Conservation (phyloP, 148 eudicot species). For the Polygonum aviculare region DNA sequence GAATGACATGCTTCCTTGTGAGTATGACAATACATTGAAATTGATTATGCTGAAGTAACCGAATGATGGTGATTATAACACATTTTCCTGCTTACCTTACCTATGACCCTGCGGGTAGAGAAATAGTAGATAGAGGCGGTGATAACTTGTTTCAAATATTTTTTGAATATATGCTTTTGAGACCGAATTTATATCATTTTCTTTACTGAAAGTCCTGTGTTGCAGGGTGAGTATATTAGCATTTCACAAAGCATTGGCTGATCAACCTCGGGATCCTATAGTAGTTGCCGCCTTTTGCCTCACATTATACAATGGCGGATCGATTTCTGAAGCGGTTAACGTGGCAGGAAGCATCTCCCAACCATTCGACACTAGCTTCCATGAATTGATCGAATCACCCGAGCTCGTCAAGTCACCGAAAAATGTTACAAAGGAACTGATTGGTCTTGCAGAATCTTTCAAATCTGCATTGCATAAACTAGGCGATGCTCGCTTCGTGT, state of each 20-base stretch:
- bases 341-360: constrained; percentile 42
- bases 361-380: constrained; percentile 40
- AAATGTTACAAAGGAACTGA: constrained; percentile 34
- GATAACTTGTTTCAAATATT: background rate
- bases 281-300: constrained; percentile 77
- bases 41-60: background rate
- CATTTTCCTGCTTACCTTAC: background rate
- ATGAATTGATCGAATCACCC: constrained; percentile 42
- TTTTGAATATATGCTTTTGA: background rate
- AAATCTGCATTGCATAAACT: constrained; percentile 33
- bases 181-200: background rate
- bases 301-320: constrained; percentile 76
- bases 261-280: constrained; percentile 53
- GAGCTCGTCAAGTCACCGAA: constrained; percentile 13
- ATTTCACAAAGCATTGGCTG: constrained; percentile 63
- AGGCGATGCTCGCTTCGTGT: constrained; percentile 57
- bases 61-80: background rate
- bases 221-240: constrained; percentile 70
- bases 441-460: constrained; percentile 44
- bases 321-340: constrained; percentile 50
- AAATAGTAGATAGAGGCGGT: background rate
- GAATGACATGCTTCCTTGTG: too few relatives aligned
- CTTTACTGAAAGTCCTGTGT: constrained; percentile 4
- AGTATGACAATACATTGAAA: background rate
- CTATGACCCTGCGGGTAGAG: background rate